Evolutionary conservation across 345 rosid genomes (phyloP), one percentile per base, ranked within the genome.

Genomic region (Salix udensis): DNA sequence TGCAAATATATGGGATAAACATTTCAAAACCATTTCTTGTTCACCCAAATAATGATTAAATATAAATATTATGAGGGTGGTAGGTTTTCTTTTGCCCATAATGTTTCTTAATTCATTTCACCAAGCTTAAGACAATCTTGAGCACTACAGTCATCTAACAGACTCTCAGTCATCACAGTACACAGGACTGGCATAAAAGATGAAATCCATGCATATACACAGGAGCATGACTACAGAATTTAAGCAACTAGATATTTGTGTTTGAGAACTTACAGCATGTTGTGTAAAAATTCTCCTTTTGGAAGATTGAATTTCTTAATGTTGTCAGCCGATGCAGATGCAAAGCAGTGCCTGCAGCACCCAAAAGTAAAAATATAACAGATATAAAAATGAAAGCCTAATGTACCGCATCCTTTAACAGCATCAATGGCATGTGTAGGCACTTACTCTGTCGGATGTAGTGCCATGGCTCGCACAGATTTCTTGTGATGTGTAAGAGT

Each of bases 241-340:
- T 67, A 39, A 61, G 81, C 55, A 48, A 42, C 19, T 21, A 64
- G 52, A 58, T 42, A 75, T 6, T 14, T 15, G 40, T 67, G 75
- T 72, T 74, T 65, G 67, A 60, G 53, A 82, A 89, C 94, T 90
- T 84, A 94, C 98, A 96, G 99, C 99, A 94, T 94, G 82, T 96
- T 96, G 87, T 96, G 97, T 76, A 88, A 65, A 74, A 96, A 96
- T 76, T 94, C 99, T 83, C 99, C 99, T 68, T 83, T 87, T 18
- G 98, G 97, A 37, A 96, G 98, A 81, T 75, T 88, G 82, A 92
- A 94, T 77, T 94, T 96, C 87, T 96, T 96, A 44, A 88, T 92
- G 83, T 96, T 96, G 81, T 96, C 98, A 75, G 98, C 99, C 15
- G 99, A 96, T 65, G 98, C 99, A 73, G 98, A 96, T 52, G 97